Percentiles rank a stretch among this genome's conserved stretches.
Conservation (phyloP, 148 eudicot genomes). For the Simmondsia chinensis region DNA sequence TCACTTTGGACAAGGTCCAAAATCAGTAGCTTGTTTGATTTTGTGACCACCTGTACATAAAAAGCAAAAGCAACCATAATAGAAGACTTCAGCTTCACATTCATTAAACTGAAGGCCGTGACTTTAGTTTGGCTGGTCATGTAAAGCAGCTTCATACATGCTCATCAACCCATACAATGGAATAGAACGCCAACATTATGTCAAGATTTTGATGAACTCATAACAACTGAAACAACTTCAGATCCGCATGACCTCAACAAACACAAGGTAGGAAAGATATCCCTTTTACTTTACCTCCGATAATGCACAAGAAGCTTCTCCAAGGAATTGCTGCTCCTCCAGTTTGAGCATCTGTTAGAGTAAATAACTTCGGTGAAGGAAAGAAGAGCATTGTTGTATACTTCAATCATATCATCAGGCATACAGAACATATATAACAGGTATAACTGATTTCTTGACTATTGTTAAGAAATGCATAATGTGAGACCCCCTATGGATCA, state of each 20-base stretch:
- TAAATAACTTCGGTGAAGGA: constrained; percentile 4
- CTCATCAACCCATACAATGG: too few species aligned
- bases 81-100: background rate
- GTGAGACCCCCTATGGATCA: too few species aligned
- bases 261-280: too few species aligned
- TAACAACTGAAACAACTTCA: too few species aligned
- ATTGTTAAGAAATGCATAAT: too few species aligned
- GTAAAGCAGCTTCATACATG: too few species aligned
- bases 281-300: constrained; percentile 50
- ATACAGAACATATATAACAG: too few species aligned
- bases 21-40: constrained; percentile 41
- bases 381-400: background rate
- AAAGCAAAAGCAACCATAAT: constrained; percentile 12
- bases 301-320: constrained; percentile 82
- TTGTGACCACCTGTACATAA: constrained; percentile 59
- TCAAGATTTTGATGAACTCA: too few species aligned
- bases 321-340: constrained; percentile 95
- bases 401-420: too few species aligned
- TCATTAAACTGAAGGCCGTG: background rate
- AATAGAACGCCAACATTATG: too few species aligned
- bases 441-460: too few species aligned
- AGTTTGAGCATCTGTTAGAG: constrained; percentile 66
- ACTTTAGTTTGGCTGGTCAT: background rate
- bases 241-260: too few species aligned
- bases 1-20: constrained; percentile 50